These are phyloP conservation scores for Podaxis sp. DNA, from an alignment of 768 basidiomycete species.

Conservation along the genomic window DNA sequence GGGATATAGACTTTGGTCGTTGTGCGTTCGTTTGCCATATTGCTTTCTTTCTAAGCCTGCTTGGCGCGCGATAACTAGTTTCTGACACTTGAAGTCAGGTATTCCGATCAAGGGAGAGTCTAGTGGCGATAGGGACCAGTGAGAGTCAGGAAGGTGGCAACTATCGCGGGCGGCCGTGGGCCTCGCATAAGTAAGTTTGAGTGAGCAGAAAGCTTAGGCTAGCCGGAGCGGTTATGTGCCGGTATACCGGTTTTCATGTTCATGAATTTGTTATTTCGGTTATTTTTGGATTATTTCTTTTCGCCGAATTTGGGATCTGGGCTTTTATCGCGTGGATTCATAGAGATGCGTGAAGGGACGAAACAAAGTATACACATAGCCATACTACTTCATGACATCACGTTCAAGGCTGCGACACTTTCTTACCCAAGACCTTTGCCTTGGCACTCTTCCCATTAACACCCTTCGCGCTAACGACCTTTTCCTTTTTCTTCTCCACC, in stretches of 20 bases:
- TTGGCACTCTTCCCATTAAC: conserved; percentile 47
- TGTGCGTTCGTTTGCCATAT: conserved; percentile 28
- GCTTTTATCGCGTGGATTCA: no score
- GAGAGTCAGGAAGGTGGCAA: no score
- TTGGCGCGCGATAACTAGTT: no score
- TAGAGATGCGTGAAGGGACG: no score
- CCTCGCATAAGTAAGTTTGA: no score
- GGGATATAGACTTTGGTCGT: conserved; percentile 56
- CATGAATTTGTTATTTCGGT: neutral
- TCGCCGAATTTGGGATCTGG: no score
- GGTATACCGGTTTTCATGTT: neutral
- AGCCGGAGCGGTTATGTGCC: neutral
- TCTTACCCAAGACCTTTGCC: conserved; percentile 54
- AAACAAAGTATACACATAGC: no score
- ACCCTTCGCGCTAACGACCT: conserved; percentile 33
- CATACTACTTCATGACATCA: no score
- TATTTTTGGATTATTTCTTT: neutral
- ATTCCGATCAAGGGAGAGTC: no score
- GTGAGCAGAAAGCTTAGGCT: no score
- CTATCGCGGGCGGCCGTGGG: no score
- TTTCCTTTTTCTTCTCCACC: conserved; percentile 61
- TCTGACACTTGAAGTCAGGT: neutral
- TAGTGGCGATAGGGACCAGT: no score
- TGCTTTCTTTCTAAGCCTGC: neutral
- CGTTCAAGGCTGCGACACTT: conserved; percentile 35